Base-by-base conservation (phyloP, 352 stramenopile genomes). In the Globisporangium yorkense region DNA sequence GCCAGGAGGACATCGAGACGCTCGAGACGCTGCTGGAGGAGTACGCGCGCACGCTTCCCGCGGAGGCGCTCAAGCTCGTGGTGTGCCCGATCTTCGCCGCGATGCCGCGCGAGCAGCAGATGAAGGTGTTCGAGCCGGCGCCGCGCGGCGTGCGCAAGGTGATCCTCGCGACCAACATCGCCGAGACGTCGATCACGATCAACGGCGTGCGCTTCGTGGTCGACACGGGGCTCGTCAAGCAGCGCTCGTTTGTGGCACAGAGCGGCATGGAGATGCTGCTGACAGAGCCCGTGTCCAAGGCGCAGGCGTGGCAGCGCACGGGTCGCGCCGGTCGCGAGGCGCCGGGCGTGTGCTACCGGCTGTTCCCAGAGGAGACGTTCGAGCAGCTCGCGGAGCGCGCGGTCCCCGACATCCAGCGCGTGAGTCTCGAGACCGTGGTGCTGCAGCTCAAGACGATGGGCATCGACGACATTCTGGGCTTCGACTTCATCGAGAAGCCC, bases 101-200 rank as follows among this genome's bases (percentile, higher is more conserved):
- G 2, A 92, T 99, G 68, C 93, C 96, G 4, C 80, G 92, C 8
- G 84, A 98, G 37, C 73, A 98, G 70, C 96, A 99, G 72, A 92
- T 97, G 66, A 80, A 87, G 56, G 92, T 97, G 20, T 98, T 99
- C 66, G 82, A 96, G 54, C 82, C 80, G 7, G 80, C 87, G 7
- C 80, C 84, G 10, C 41, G 58, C 2, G 84, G 79, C 15, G 75
- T 92, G 31, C 86, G 96, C 57, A 98, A 98, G 63, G 88, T 98
- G 9, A 97, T 98, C 57, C 63, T 94, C 18, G 84, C 88, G 24
- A 98, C 94, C n/a, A 98, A 98, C 74, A 98, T 98, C 70, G 93
- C 94, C 40, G 92, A 98, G 71, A 98, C 96, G 44, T 99, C 93
- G 24, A 98, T 99, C 60, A 99, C 97, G 8, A 99, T 99, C 67